Base-by-base conservation (phyloP, 106 monocot species). In the Triglochin maritima region DNA sequence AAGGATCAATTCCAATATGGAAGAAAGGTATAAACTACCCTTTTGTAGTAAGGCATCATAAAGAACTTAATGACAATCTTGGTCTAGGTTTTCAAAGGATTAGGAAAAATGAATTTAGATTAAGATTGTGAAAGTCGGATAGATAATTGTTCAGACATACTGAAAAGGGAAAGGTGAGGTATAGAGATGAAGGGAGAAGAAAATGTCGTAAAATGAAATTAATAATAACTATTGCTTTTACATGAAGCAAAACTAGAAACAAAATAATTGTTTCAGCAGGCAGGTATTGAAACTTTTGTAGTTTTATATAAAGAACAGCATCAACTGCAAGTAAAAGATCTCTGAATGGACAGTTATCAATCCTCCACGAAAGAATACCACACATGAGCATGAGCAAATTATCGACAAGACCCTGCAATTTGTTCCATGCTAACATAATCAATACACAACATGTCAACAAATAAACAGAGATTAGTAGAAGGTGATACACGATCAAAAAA, bases 361-460 rank as follows among this genome's bases (percentile, higher is more conserved):
- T 78, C 78, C 81, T 81, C 90, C 90, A 84, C 81, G 72, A 79
- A 91, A 91, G 86, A 86, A 86, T 77, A 79, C 78, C 72, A 83
- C 75, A 86, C 44, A 86, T 74, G 81, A 82, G 80, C 78, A 86
- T 74, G 79, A 82, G 80, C 78, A 81, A 79, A 84, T 71, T 65
- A 80, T 84, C 70, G 75, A 74, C 76, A 78, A 50, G 74, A 86
- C 49, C 90, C 90, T 91, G 87, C 90, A 91, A 84, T 89, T 83
- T 82, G 79, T 84, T 65, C 68, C 87, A 90, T 60, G 77, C 72
- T 79, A 84, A 81, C 69, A 74, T 13, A 53, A 87, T 86, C 79
- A 86, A 83, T 79, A 86, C 52, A 44, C 57, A 62, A 64, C 56
- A 53, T 45, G 13, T 4, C 0, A 49, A 64, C 7, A 49, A 5